Percentiles rank a stretch among this genome's conserved stretches.
phyloP scores from a whole-genome alignment of 768 basidiomycete species.

The Kwoniella newhampshirensis region DNA sequence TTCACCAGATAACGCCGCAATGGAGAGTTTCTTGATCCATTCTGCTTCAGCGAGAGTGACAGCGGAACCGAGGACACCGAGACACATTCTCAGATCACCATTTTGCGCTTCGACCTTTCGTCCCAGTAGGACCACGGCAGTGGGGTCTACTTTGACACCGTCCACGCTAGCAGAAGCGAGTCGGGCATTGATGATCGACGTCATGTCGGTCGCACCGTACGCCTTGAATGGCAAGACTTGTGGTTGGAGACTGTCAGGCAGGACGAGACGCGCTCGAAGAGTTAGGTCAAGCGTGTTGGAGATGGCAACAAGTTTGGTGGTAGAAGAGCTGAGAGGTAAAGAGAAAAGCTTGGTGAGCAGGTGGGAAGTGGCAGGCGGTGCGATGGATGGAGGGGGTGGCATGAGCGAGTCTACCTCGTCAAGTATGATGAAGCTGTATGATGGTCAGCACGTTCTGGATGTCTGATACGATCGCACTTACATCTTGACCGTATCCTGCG shows the following conservation, averaged over 20 bases:
- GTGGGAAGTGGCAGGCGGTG: constrained; percentile 43
- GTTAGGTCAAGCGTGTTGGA: constrained; percentile 55
- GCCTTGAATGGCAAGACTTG: constrained; percentile 51
- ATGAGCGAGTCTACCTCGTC: constrained; percentile 54
- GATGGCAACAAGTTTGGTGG: constrained; percentile 51
- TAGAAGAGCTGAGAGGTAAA: constrained; percentile 37
- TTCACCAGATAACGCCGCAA: constrained; percentile 3
- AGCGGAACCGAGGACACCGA: constrained; percentile 47
- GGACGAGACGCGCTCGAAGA: constrained; percentile 46
- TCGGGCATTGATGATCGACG: constrained; percentile 48
- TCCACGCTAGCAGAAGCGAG: constrained; percentile 28
- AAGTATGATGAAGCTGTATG: constrained; percentile 48
- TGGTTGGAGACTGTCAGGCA: constrained; percentile 42
- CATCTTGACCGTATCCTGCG: not conserved
- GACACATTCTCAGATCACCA: constrained; percentile 53
- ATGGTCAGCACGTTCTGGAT: too few species aligned
- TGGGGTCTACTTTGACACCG: constrained; percentile 45
- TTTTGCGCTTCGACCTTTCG: constrained; percentile 54
- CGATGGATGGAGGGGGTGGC: constrained; percentile 37
- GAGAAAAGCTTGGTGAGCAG: constrained; percentile 51
- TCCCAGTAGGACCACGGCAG: constrained; percentile 51
- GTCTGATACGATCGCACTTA: not conserved
- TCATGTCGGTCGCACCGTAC: constrained; percentile 49
- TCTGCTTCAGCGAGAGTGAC: constrained; percentile 51
- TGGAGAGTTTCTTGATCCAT: constrained; percentile 43